phyloP scores from a whole-genome alignment of 306 rosid species.

The Canavalia ensiformis region DNA sequence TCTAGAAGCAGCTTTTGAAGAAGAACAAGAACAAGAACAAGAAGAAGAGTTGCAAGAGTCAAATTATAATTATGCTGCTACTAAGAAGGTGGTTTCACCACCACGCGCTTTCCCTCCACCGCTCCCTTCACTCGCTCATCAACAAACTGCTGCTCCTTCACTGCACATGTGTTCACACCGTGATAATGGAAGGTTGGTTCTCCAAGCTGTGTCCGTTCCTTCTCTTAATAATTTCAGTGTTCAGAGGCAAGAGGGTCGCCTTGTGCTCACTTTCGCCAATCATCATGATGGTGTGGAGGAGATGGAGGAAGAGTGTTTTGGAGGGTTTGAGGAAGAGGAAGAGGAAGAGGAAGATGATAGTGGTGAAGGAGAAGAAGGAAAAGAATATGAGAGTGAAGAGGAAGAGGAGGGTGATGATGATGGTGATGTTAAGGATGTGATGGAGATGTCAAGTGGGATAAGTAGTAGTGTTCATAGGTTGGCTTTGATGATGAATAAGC shows the following conservation, averaged over 20 bases:
- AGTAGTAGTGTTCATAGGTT: slow-evolving; percentile 54
- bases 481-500: slow-evolving; percentile 61
- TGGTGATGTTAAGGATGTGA: slow-evolving; percentile 40
- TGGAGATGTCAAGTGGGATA: slow-evolving; percentile 55
- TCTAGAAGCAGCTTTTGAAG: neutral
- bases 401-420: slow-evolving; percentile 42
- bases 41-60: slow-evolving; percentile 44
- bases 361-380: neutral
- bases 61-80: slow-evolving; percentile 44
- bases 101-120: slow-evolving; percentile 77
- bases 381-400: neutral
- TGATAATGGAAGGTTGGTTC: slow-evolving; percentile 83
- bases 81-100: slow-evolving; percentile 47
- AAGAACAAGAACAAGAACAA: neutral
- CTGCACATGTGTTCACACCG: slow-evolving; percentile 70
- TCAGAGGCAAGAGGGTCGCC: slow-evolving; percentile 78
- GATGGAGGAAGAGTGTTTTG: slow-evolving; percentile 46
- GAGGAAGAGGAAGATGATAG: neutral
- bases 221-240: slow-evolving; percentile 64
- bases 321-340: slow-evolving; percentile 31
- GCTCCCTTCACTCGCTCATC: slow-evolving; percentile 63
- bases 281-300: slow-evolving; percentile 35
- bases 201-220: slow-evolving; percentile 78
- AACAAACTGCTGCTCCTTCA: slow-evolving; percentile 56
- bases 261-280: slow-evolving; percentile 69